Conservation (phyloP, 2,329 filamentous ascomycete genomes). For the Paecilomyces formosus region DNA sequence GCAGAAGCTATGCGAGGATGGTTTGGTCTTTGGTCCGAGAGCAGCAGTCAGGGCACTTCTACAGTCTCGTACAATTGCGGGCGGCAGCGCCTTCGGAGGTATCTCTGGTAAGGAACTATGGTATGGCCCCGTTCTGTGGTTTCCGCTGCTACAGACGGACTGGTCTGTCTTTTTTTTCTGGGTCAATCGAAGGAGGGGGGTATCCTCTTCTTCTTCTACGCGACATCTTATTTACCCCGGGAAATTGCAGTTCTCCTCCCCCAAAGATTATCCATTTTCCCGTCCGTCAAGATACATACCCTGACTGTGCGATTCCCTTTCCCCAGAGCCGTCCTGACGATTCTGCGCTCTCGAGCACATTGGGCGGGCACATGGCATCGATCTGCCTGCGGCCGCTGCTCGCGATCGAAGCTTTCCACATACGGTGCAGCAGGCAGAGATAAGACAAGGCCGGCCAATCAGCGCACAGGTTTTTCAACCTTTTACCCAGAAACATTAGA, state of each 20-base stretch:
- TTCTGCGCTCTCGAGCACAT: neutral
- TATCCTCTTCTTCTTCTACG: neutral
- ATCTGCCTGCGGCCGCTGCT: slow-evolving; percentile 1
- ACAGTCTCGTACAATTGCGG: slow-evolving; percentile 4
- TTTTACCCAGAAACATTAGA: slow-evolving; percentile 23
- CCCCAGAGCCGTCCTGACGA: neutral
- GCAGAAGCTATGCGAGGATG: slow-evolving; percentile 1
- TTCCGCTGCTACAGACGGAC: neutral
- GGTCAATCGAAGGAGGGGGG: neutral
- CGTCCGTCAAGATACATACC: too few species aligned
- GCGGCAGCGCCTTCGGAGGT: neutral
- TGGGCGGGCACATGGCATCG: neutral
- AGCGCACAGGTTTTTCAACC: slow-evolving; percentile 20
- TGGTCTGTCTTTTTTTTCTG: neutral
- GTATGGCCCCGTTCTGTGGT: neutral
- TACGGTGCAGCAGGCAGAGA: slow-evolving; percentile 11
- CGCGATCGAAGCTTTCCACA: slow-evolving; percentile 10
- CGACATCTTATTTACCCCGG: neutral
- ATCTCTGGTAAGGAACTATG: too few species aligned
- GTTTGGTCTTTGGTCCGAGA: slow-evolving; percentile 6
- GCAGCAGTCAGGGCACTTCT: neutral
- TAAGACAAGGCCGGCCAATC: slow-evolving; percentile 25
- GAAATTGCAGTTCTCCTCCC: neutral
- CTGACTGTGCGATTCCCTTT: too few species aligned
- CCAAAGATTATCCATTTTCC: too few species aligned